Evolutionary conservation across 257 asterid genomes (phyloP).

Genomic region (Galeopsis tetrahit): DNA sequence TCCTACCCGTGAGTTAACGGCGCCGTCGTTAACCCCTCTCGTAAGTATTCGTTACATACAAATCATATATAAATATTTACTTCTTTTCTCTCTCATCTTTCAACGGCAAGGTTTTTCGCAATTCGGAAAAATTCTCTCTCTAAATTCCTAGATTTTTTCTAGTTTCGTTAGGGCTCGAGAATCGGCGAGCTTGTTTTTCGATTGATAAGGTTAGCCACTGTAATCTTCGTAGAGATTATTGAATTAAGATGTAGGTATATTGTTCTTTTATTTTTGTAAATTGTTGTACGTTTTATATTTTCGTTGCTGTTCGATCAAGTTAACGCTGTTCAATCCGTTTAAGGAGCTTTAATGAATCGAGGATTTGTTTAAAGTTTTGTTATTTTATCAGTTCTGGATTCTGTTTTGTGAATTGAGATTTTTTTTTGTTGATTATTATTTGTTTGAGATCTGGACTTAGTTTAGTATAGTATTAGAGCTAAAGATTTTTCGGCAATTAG

Average conservation of each 20-base stretch:
- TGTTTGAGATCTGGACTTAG: constrained; percentile 59
- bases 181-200: constrained; percentile 43
- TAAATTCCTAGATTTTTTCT: constrained; percentile 35
- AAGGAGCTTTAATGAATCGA: constrained; percentile 31
- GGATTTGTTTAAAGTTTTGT: constrained; percentile 30
- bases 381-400: constrained; percentile 6
- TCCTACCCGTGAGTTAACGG: constrained; percentile 48
- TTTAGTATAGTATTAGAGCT: constrained; percentile 35
- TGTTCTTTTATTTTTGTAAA: not conserved
- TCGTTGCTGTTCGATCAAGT: constrained; percentile 45
- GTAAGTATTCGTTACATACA: constrained; percentile 90
- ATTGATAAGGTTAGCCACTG: constrained; percentile 46
- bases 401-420: constrained; percentile 39
- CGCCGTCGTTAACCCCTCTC: constrained; percentile 60
- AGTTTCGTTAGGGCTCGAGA: constrained; percentile 33
- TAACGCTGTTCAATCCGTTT: constrained; percentile 28
- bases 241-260: not conserved
- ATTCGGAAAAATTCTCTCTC: constrained; percentile 51
- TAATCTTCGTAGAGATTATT: constrained; percentile 33
- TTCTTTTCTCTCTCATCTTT: constrained; percentile 44
- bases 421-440: constrained; percentile 26
- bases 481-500: constrained; percentile 26
- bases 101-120: constrained; percentile 83
- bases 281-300: constrained; percentile 23
- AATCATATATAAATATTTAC: constrained; percentile 50